Evolutionary conservation across 2,329 filamentous ascomycete species (phyloP).

Genomic region (Ophiostoma quercus): DNA sequence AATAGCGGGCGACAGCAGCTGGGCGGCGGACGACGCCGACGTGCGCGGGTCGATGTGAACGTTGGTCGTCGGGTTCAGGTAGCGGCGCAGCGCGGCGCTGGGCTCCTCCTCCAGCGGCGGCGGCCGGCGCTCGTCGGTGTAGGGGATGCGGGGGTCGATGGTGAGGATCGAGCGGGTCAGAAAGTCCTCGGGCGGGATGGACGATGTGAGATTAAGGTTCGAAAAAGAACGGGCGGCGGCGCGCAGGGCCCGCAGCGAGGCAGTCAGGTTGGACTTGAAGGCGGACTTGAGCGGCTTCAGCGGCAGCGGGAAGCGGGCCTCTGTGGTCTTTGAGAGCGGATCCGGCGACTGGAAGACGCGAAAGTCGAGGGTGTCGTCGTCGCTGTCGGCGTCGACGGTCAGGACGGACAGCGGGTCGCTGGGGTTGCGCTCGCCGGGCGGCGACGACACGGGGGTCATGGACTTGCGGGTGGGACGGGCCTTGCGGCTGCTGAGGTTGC

Average conservation of each 20-base stretch:
- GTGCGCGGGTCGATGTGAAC: conserved; percentile 41
- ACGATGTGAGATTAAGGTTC: conserved; percentile 55
- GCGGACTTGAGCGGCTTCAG: conserved; percentile 50
- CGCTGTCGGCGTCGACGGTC: conserved; percentile 37
- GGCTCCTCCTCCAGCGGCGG: conserved; percentile 55
- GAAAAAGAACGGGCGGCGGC: conserved; percentile 61
- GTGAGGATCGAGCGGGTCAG: conserved; percentile 63
- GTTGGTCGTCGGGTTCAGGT: conserved; percentile 59
- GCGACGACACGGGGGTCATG: conserved; percentile 52
- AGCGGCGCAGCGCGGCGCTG: conserved; percentile 60
- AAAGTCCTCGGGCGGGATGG: conserved; percentile 61
- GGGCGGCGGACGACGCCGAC: conserved; percentile 19
- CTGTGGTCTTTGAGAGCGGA: conserved; percentile 20
- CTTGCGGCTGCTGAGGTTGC: conserved; percentile 37
- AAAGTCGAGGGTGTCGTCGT: conserved; percentile 39
- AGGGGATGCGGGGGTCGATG: conserved; percentile 61
- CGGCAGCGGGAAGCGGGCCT: conserved; percentile 34
- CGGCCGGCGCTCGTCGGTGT: conserved; percentile 62
- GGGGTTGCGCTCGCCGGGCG: conserved; percentile 43
- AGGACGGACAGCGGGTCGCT: conserved; percentile 47
- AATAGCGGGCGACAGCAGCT: conserved; percentile 23
- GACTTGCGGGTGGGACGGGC: conserved; percentile 44
- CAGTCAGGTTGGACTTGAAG: conserved; percentile 65
- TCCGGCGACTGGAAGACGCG: conserved; percentile 41
- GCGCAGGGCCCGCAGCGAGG: conserved; percentile 58